Percentiles rank a stretch among this genome's conserved stretches.
Conservation (phyloP, 495 filamentous ascomycete species). For the Margaritispora aquatica region DNA sequence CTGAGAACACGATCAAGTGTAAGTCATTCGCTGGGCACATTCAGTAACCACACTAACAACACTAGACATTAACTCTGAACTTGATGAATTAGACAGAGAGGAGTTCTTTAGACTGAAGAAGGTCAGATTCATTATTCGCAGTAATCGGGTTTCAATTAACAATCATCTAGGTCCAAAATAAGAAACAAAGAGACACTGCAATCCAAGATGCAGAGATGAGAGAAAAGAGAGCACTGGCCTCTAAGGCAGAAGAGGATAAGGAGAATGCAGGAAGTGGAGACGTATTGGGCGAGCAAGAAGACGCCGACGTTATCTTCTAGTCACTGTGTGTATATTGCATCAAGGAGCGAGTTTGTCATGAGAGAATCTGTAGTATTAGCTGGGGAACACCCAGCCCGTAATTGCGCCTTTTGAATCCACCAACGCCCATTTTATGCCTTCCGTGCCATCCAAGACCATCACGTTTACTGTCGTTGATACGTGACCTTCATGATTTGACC, state of each 20-base stretch:
- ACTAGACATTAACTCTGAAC: constrained; percentile 95
- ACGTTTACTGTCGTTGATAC: constrained; percentile 75
- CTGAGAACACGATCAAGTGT: constrained; percentile 98
- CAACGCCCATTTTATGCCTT: not conserved
- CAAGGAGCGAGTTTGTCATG: constrained; percentile 3
- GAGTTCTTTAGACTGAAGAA: constrained; percentile 99
- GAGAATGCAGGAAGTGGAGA: constrained; percentile 42
- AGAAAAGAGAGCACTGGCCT: constrained; percentile 49
- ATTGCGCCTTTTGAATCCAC: constrained; percentile 2
- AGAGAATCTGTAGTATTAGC: constrained; percentile 21
- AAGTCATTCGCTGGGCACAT: constrained; percentile 5
- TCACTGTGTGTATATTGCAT: not conserved
- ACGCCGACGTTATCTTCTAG: constrained; percentile 95
- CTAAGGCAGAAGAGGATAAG: constrained; percentile 30
- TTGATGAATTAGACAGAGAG: constrained; percentile 96
- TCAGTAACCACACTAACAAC: constrained; percentile 2
- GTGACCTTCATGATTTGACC: constrained; percentile 68
- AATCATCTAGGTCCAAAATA: constrained; percentile 57
- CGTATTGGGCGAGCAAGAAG: constrained; percentile 76
- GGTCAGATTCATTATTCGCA: constrained; percentile 31
- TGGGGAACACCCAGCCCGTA: constrained; percentile 12
- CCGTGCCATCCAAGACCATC: not conserved
- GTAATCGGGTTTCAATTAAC: constrained; percentile 2
- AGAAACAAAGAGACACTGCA: constrained; percentile 82
- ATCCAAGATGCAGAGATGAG: constrained; percentile 69